Conservation (phyloP, 1,139 yeast species). For the Blastobotrys raffinosifermentans region DNA sequence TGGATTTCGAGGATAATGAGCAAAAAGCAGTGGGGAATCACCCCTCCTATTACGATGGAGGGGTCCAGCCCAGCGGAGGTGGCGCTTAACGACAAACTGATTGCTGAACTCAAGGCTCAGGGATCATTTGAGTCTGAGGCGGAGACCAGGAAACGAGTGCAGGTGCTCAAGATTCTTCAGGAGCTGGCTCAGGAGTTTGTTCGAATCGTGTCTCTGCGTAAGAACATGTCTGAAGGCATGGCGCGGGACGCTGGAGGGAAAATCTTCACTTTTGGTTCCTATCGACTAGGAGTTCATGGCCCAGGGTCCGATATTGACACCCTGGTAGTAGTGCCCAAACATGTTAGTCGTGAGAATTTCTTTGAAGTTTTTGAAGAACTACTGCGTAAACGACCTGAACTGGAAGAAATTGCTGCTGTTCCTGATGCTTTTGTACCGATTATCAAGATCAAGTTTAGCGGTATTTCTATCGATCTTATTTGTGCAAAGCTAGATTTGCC, state of each 20-base stretch:
- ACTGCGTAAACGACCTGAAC: conserved; percentile 62
- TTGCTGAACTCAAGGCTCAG: conserved; percentile 71
- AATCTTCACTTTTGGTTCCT: conserved; percentile 90
- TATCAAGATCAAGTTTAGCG: conserved; percentile 78
- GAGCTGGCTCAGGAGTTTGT: conserved; percentile 75
- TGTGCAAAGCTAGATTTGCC: conserved; percentile 79
- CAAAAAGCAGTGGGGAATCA: conserved; percentile 53
- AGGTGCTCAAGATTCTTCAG: conserved; percentile 66
- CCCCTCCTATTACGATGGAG: conserved; percentile 79
- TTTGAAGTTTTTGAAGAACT: conserved; percentile 70
- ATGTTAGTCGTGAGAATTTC: conserved; percentile 85
- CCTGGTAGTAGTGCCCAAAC: conserved; percentile 90
- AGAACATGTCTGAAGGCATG: conserved; percentile 96
- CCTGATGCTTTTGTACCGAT: conserved; percentile 98
- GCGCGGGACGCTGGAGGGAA: conserved; percentile 97
- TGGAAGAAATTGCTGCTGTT: conserved; percentile 85
- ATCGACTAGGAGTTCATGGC: conserved; percentile 90
- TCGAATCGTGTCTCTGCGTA: conserved; percentile 64
- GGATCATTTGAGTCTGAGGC: conserved; percentile 85
- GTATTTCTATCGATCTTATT: conserved; percentile 85
- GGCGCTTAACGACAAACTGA: conserved; percentile 63
- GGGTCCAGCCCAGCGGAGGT: conserved; percentile 82
- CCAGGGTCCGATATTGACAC: conserved; percentile 99
- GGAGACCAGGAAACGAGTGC: conserved; percentile 71
- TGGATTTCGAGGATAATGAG: conserved; percentile 10